phyloP scores from a whole-genome alignment of 331 rosid genomes.

The Rhamnella rubrinervis region DNA sequence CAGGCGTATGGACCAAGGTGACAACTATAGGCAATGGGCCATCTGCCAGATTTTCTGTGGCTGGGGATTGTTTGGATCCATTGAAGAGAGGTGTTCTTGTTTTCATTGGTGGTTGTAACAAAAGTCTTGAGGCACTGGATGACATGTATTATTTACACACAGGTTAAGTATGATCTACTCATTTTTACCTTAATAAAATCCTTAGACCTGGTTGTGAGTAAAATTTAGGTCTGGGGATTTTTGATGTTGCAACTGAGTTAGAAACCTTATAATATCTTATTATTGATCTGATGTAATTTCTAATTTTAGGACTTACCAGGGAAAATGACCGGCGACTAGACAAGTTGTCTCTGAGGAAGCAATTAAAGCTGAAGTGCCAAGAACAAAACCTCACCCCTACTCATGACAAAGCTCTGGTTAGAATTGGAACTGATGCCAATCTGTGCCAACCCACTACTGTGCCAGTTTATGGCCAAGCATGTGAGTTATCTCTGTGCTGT shows the following conservation, averaged over 20 bases:
- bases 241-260: not conserved
- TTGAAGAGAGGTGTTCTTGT: conserved; percentile 67
- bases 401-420: conserved; percentile 45
- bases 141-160: conserved; percentile 85
- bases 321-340: conserved; percentile 68
- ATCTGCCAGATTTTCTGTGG: conserved; percentile 86
- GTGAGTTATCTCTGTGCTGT: conserved; percentile 38
- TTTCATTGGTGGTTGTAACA: conserved; percentile 89
- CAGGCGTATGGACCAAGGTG: conserved; percentile 82
- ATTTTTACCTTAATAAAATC: not conserved
- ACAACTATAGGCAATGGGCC: conserved; percentile 65
- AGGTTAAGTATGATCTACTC: conserved; percentile 45
- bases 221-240: not conserved
- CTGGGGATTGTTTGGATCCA: conserved; percentile 89
- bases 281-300: conserved; percentile 28
- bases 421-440: conserved; percentile 52
- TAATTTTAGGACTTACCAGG: conserved; percentile 55
- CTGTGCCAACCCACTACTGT: conserved; percentile 30
- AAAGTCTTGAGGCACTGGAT: conserved; percentile 81
- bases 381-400: conserved; percentile 60
- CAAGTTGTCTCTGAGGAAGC: conserved; percentile 81
- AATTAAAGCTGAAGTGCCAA: conserved; percentile 84
- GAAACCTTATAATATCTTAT: conserved; percentile 19
- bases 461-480: conserved; percentile 49
- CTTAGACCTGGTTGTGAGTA: not conserved